phyloP scores from a whole-genome alignment of 2,329 filamentous ascomycete genomes.

The Penicillium sp. region DNA sequence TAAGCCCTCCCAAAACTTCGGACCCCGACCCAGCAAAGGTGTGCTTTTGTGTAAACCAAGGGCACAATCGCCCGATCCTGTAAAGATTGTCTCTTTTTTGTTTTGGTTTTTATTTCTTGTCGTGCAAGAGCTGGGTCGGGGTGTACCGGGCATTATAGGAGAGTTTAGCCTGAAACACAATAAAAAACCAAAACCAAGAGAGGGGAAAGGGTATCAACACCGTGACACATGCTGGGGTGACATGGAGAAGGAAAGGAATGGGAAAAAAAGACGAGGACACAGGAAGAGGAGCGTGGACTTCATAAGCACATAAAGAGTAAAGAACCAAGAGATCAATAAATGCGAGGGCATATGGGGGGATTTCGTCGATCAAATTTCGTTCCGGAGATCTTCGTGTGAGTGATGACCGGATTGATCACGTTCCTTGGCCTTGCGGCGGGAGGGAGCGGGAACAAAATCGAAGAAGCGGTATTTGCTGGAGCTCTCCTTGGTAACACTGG shows the following conservation, averaged over 20 bases:
- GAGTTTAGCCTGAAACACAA: neutral
- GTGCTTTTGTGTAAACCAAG: conserved; percentile 5
- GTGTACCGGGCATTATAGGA: conserved; percentile 5
- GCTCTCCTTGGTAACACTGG: conserved; percentile 40
- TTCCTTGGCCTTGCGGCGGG: conserved; percentile 43
- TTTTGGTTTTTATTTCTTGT: neutral
- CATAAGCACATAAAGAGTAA: conserved; percentile 33
- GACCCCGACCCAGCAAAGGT: conserved; percentile 5
- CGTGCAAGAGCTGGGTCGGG: neutral
- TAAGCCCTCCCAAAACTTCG: conserved; percentile 8
- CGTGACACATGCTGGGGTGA: conserved; percentile 39
- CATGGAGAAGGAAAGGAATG: conserved; percentile 11
- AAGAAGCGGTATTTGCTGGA: conserved; percentile 46
- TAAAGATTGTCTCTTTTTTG: neutral
- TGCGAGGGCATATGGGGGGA: neutral
- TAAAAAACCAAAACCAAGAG: conserved; percentile 26
- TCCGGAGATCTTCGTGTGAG: conserved; percentile 36
- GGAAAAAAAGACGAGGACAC: conserved; percentile 10
- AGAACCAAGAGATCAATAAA: conserved; percentile 19
- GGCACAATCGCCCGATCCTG: neutral
- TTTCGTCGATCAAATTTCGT: conserved; percentile 26
- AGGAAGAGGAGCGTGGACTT: conserved; percentile 31
- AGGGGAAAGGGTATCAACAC: conserved; percentile 45
- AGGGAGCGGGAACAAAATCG: conserved; percentile 44
- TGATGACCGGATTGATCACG: conserved; percentile 36